Base-by-base conservation (phyloP, 1,139 yeast species). In the Taiozyma sp. region DNA sequence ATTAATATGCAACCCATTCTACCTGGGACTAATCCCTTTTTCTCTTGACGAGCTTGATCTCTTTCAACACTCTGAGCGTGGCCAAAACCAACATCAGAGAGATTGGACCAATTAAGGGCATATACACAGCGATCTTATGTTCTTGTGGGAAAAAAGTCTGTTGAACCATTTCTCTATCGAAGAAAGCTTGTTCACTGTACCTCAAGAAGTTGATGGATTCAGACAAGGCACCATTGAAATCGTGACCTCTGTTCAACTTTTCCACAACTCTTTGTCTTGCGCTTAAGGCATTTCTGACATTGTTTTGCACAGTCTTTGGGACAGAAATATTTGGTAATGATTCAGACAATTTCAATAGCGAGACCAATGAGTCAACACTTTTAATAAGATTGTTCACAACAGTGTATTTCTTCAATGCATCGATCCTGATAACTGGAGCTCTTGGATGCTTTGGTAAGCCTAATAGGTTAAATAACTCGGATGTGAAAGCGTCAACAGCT, bases 61-160 rank as follows among this genome's bases (percentile, higher is more conserved):
- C 83, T 50, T 68, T 70, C 8, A 74, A 13, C 2, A 74, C 58
- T 43, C 80, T 70, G 0, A 83, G 47, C 1, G 80, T 57, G 0
- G 92, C 91, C 60, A 88, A 66, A 1, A 77, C 44, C 23, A 85
- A 66, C n/a, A 93, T 92, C 22, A 93, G 79, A 1, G 80, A 71
- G 28, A 91, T 72, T 0, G 99, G 99, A 0, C 97, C 98, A 40
- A 91, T 68, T 49, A 93, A 71, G 0, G 98, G 99, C 61, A 90
- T 74, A 58, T 91, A 93, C 0, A 93, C 96, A 0, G 98, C 98
- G 63, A 92, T 74, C 65, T 90, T 91, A 66, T 93, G 98, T 64
- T 92, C 97, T 58, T 89, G 92, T 0, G 98, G 98, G 74, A 92
- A 91, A 63, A 87, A 91, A 47, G 87, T 88, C 64, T 92, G 97